Conservation (phyloP, 2,329 filamentous ascomycete genomes). For the Microsporum audouinii region DNA sequence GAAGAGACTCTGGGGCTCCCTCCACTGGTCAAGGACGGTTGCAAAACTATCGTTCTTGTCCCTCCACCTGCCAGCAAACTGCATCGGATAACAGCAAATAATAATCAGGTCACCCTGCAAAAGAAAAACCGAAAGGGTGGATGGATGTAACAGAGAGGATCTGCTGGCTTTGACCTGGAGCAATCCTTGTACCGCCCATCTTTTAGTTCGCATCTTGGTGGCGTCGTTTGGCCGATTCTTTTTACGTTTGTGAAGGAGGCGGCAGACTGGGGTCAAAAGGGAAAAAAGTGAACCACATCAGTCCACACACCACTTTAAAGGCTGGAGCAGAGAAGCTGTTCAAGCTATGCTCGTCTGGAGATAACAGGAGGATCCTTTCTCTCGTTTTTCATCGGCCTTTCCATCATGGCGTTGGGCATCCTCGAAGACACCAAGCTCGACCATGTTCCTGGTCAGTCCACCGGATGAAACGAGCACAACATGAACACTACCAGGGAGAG, state of each 20-base stretch:
- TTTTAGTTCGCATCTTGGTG: neutral
- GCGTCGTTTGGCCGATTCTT: neutral
- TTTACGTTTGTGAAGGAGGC: neutral
- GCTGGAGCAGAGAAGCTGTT: no score
- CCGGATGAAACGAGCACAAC: conserved; percentile 12
- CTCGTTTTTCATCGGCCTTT: neutral
- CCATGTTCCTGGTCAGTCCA: conserved; percentile 60
- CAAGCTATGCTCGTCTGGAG: no score
- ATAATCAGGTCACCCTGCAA: neutral
- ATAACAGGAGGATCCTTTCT: neutral
- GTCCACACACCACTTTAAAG: no score
- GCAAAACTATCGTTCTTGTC: no score
- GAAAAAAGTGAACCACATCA: no score
- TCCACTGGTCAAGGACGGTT: no score
- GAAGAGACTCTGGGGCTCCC: no score
- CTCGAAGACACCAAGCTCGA: conserved; percentile 55
- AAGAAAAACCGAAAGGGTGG: neutral
- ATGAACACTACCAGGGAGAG: conserved; percentile 10
- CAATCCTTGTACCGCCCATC: neutral
- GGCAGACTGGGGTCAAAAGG: no score
- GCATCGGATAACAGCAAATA: neutral
- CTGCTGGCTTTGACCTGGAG: neutral
- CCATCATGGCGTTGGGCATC: conserved; percentile 57
- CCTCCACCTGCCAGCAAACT: neutral
- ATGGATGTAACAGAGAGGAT: neutral